Percentiles rank a stretch among this genome's conserved stretches.
Evolutionary conservation across 2,329 filamentous ascomycete genomes (phyloP).

Genomic region (Tolypocladium sp.): DNA sequence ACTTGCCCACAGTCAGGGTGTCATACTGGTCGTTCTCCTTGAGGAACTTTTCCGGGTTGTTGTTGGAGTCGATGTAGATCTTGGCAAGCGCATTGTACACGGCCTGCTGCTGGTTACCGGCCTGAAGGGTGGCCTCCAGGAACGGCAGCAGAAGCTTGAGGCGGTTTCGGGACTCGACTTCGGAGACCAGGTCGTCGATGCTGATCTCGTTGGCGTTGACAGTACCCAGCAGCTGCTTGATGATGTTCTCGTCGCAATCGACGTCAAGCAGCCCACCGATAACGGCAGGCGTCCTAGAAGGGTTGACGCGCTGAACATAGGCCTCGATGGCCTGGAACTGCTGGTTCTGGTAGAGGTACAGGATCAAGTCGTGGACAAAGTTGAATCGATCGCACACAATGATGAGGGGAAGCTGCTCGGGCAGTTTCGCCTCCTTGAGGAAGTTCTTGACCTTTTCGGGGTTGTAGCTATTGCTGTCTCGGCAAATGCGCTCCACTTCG

Average conservation of each 20-base stretch:
- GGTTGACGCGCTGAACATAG: slow-evolving; percentile 96
- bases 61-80: slow-evolving; percentile 99
- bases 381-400: slow-evolving; percentile 99
- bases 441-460: slow-evolving; percentile 98
- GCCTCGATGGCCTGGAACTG: slow-evolving; percentile 98
- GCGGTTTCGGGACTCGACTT: slow-evolving; percentile 93
- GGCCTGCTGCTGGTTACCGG: slow-evolving; percentile 90
- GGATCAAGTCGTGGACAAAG: slow-evolving; percentile 91
- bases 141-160: slow-evolving; percentile 93
- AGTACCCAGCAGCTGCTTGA: slow-evolving; percentile 81
- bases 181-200: slow-evolving; percentile 85
- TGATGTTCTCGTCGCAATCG: slow-evolving; percentile 92
- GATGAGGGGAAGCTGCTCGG: slow-evolving; percentile 90
- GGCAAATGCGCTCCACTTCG: slow-evolving; percentile 94
- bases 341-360: slow-evolving; percentile 97
- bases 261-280: slow-evolving; percentile 91
- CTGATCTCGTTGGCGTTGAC: slow-evolving; percentile 79
- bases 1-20: slow-evolving; percentile 84
- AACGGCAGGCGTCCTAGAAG: slow-evolving; percentile 80
- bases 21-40: slow-evolving; percentile 98
- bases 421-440: slow-evolving; percentile 87
- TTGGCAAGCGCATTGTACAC: slow-evolving; percentile 96
- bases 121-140: slow-evolving; percentile 81
- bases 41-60: slow-evolving; percentile 93
- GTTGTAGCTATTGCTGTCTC: slow-evolving; percentile 85